Percentiles rank a stretch among this genome's conserved stretches.
These are phyloP conservation scores for Limonomyces culmigenus DNA, from an alignment of 1,284 basidiomycete genomes.

Conservation along the genomic window DNA sequence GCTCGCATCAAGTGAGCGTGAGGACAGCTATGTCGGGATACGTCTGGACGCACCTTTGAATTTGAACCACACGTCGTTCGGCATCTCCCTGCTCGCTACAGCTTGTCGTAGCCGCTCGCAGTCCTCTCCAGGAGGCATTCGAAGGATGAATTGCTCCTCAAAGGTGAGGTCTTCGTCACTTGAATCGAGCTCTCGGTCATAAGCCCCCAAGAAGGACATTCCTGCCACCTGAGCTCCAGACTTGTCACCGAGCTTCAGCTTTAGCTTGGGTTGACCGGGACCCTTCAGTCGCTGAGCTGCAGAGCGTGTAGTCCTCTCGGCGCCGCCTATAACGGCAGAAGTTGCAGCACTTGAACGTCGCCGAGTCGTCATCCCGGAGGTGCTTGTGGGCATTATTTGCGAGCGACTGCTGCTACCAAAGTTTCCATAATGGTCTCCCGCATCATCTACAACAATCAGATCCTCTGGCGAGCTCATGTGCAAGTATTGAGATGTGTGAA, in stretches of 20 bases:
- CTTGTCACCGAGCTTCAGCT: constrained; percentile 71
- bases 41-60: constrained; percentile 62
- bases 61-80: constrained; percentile 91
- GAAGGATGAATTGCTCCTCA: constrained; percentile 93
- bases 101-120: constrained; percentile 66
- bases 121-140: constrained; percentile 78
- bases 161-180: constrained; percentile 89
- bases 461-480: constrained; percentile 3
- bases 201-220: constrained; percentile 72
- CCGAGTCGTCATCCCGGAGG: no score
- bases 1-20: background rate
- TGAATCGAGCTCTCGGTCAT: constrained; percentile 90
- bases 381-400: no score
- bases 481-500: no score
- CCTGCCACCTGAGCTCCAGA: constrained; percentile 59
- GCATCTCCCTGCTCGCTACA: constrained; percentile 63
- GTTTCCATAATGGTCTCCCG: no score
- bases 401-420: background rate
- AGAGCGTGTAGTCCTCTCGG: background rate
- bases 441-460: constrained; percentile 2
- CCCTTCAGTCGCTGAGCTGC: background rate
- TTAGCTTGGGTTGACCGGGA: constrained; percentile 57
- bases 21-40: background rate
- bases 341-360: background rate
- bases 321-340: no score